Conservation (phyloP, 2,329 filamentous ascomycete species). For the Phyllosticta citribraziliensis region DNA sequence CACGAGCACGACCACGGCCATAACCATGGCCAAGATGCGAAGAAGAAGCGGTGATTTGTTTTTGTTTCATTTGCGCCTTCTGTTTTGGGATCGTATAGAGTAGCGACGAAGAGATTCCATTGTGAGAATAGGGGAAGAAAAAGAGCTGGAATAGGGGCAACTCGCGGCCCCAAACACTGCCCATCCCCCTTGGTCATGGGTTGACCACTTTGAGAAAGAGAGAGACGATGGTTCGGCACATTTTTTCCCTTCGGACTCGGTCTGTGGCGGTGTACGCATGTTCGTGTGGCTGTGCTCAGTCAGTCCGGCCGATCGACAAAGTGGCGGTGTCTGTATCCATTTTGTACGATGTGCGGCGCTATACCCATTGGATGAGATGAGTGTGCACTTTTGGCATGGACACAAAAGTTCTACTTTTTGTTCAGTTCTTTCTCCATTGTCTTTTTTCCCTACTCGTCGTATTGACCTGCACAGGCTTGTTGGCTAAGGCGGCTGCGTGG, state of each 20-base stretch:
- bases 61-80: background rate
- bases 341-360: background rate
- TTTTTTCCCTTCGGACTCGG: background rate
- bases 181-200: background rate
- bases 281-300: background rate
- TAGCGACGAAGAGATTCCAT: background rate
- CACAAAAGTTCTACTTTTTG: background rate
- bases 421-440: background rate
- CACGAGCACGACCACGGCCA: constrained; percentile 17
- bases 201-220: background rate
- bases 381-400: background rate
- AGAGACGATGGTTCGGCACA: background rate
- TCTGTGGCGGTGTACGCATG: background rate
- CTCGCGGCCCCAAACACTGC: background rate
- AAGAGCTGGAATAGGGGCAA: background rate
- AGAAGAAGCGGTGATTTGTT: background rate
- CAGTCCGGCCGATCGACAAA: background rate
- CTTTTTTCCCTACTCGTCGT: too few relatives aligned
- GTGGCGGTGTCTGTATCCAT: background rate
- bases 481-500: too few relatives aligned
- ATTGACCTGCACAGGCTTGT: too few relatives aligned
- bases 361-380: background rate
- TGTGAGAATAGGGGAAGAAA: background rate
- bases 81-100: background rate
- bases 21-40: constrained; percentile 18